Conservation (phyloP, 129 eudicot genomes). For the Calendula officinalis region DNA sequence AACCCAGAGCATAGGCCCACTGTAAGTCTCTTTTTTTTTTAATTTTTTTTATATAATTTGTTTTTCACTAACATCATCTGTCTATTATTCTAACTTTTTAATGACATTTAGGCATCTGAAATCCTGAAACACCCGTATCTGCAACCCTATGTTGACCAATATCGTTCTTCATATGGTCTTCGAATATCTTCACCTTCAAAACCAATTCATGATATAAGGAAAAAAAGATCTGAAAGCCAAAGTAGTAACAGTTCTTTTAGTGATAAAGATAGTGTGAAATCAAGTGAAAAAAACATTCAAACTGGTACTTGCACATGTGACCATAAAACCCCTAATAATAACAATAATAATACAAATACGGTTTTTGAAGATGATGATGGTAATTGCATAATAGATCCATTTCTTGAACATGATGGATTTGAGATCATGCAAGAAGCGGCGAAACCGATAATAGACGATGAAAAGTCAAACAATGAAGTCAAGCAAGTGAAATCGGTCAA, state of each 20-base stretch:
- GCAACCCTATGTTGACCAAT: constrained; percentile 85
- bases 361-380: constrained; percentile 47
- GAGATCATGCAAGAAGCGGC: constrained; percentile 36
- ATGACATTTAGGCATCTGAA: constrained; percentile 72
- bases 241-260: constrained; percentile 93
- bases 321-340: constrained; percentile 34
- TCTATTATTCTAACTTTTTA: constrained; percentile 21
- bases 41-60: neutral
- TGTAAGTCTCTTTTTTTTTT: constrained; percentile 40
- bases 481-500: constrained; percentile 62
- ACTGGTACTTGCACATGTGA: constrained; percentile 41
- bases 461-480: constrained; percentile 33
- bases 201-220: constrained; percentile 50
- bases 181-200: constrained; percentile 44
- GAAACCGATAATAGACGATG: constrained; percentile 44
- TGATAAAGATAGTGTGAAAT: constrained; percentile 74
- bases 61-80: constrained; percentile 3
- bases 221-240: constrained; percentile 74
- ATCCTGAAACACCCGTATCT: constrained; percentile 85
- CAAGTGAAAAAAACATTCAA: constrained; percentile 64
- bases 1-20: constrained; percentile 97
- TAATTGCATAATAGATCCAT: constrained; percentile 27
- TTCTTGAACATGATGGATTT: constrained; percentile 34
- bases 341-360: constrained; percentile 22
- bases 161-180: constrained; percentile 43